Evolutionary conservation across 805 yeast genomes (phyloP).

Genomic region (Candida maltosa): DNA sequence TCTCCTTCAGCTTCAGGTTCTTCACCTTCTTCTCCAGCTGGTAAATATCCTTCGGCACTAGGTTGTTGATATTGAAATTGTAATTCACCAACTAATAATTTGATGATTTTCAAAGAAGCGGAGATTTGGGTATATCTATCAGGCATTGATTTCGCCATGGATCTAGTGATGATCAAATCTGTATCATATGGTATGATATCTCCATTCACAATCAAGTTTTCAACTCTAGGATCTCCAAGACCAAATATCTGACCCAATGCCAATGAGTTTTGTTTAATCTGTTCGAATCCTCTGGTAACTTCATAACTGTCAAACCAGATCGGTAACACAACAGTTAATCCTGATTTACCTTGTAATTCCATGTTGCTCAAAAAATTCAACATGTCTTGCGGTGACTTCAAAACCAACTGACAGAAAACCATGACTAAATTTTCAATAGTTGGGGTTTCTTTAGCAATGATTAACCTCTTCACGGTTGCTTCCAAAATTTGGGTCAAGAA

Average conservation of each 20-base stretch:
- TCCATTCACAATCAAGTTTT: constrained; percentile 65
- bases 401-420: constrained; percentile 71
- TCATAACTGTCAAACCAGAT: constrained; percentile 86
- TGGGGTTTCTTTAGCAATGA: constrained; percentile 62
- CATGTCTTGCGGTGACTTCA: constrained; percentile 59
- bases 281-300: constrained; percentile 72
- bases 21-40: constrained; percentile 14
- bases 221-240: constrained; percentile 53
- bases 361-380: constrained; percentile 52
- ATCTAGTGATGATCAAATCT: constrained; percentile 77
- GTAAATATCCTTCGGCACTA: constrained; percentile 34
- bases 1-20: constrained; percentile 36
- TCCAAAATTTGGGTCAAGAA: constrained; percentile 58
- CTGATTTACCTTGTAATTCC: constrained; percentile 20
- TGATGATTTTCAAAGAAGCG: constrained; percentile 69
- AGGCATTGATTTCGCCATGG: constrained; percentile 70
- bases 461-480: constrained; percentile 68
- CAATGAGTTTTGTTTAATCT: constrained; percentile 60
- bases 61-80: constrained; percentile 58
- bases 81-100: constrained; percentile 67
- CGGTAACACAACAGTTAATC: constrained; percentile 57
- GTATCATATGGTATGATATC: constrained; percentile 61
- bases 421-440: constrained; percentile 75
- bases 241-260: constrained; percentile 70
- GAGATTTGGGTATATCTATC: constrained; percentile 62